Evolutionary conservation across 495 filamentous ascomycete genomes (phyloP).

Genomic region (Aspergillus ellipticus): DNA sequence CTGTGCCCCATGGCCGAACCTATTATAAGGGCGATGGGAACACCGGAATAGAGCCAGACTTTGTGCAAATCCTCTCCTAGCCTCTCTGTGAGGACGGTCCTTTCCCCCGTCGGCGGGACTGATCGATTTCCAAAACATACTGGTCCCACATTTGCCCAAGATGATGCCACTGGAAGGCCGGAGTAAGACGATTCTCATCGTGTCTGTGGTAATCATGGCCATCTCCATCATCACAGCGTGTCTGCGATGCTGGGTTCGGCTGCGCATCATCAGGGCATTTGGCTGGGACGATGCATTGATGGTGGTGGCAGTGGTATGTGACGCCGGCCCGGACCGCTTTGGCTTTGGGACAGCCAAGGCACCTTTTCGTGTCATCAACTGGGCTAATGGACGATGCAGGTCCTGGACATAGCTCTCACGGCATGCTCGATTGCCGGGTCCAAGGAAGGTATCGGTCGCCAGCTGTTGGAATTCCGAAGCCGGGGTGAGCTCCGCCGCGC

Average conservation of each 20-base stretch:
- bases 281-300: constrained; percentile 12
- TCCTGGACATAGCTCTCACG: neutral
- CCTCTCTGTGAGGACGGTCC: too few species aligned
- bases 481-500: neutral
- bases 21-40: too few species aligned
- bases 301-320: constrained; percentile 2
- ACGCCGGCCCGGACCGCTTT: neutral
- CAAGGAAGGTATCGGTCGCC: neutral
- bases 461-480: neutral
- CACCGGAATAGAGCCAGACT: too few species aligned
- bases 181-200: neutral
- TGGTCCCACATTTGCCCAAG: neutral
- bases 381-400: neutral
- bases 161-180: neutral
- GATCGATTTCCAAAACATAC: too few species aligned
- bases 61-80: too few species aligned
- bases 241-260: constrained; percentile 3
- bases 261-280: neutral
- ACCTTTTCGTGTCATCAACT: neutral
- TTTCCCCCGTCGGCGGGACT: too few species aligned
- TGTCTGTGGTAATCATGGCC: neutral
- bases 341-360: neutral
- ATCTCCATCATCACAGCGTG: neutral
- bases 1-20: too few species aligned
- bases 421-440: constrained; percentile 1